Evolutionary conservation across 2,329 filamentous ascomycete genomes (phyloP).

Genomic region (Gnomoniopsis smithogilvyi): DNA sequence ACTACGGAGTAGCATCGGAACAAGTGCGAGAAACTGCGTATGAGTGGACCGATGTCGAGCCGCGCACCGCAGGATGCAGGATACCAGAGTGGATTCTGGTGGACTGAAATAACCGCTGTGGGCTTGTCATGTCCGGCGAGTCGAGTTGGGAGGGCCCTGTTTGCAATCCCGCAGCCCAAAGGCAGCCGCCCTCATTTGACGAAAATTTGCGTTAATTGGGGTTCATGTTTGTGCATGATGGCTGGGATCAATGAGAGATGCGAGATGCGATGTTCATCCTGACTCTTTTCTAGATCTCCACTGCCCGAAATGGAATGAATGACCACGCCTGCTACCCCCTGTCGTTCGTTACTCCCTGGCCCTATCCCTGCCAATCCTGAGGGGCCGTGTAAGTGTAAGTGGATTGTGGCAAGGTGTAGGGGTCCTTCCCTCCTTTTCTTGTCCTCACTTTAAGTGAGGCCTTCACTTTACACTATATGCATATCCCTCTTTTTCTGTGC

Average conservation of each 20-base stretch:
- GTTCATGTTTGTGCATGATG: background rate
- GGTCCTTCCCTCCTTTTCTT: slow-evolving; percentile 7
- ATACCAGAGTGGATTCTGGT: background rate
- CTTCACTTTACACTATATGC: background rate
- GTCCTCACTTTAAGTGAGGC: background rate
- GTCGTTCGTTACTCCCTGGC: slow-evolving; percentile 10
- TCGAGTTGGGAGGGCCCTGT: background rate
- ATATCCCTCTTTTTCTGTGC: background rate
- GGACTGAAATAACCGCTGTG: background rate
- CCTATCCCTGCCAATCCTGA: background rate
- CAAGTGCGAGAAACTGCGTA: background rate
- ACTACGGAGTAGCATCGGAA: too few species aligned
- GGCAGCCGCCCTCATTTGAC: background rate
- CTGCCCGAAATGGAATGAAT: slow-evolving; percentile 17
- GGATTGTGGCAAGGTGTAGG: background rate
- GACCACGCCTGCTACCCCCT: slow-evolving; percentile 2
- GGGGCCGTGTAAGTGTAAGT: background rate
- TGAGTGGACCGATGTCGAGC: background rate
- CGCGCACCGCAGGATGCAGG: background rate
- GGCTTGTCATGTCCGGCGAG: background rate
- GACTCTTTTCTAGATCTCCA: slow-evolving; percentile 6
- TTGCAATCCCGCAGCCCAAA: background rate
- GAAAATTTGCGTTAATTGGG: background rate
- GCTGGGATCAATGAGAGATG: background rate
- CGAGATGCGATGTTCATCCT: slow-evolving; percentile 10